Evolutionary conservation across 257 asterid species (phyloP).

Genomic region (Jasminum sambac): DNA sequence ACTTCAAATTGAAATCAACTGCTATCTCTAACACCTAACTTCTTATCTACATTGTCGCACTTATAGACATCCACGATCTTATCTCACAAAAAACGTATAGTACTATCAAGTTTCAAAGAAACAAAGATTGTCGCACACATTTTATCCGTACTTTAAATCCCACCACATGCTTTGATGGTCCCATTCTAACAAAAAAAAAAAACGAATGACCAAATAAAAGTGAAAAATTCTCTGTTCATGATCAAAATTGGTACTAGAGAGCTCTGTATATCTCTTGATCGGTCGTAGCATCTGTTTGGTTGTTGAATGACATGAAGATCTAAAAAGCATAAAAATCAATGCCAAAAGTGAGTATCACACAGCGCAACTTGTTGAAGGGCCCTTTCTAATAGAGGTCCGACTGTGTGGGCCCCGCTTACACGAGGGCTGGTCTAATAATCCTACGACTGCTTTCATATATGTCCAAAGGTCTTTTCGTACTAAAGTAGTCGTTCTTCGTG

Average conservation of each 20-base stretch:
- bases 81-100: too few species aligned
- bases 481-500: background rate
- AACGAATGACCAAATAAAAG: background rate
- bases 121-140: background rate
- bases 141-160: background rate
- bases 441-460: background rate
- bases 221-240: background rate
- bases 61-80: background rate
- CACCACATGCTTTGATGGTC: background rate
- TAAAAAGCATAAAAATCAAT: background rate
- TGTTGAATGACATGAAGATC: slow-evolving; percentile 4
- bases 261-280: background rate
- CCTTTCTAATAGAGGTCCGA: background rate
- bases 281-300: background rate
- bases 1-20: background rate
- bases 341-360: background rate
- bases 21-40: background rate
- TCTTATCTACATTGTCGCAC: background rate
- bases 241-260: background rate
- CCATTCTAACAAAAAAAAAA: background rate
- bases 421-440: background rate
- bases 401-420: background rate
- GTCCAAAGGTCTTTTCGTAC: background rate
- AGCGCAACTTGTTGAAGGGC: background rate
- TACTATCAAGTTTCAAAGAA: background rate